These are phyloP conservation scores for Phytophthora tubulina DNA, from an alignment of 352 stramenopile species.

Conservation along the genomic window DNA sequence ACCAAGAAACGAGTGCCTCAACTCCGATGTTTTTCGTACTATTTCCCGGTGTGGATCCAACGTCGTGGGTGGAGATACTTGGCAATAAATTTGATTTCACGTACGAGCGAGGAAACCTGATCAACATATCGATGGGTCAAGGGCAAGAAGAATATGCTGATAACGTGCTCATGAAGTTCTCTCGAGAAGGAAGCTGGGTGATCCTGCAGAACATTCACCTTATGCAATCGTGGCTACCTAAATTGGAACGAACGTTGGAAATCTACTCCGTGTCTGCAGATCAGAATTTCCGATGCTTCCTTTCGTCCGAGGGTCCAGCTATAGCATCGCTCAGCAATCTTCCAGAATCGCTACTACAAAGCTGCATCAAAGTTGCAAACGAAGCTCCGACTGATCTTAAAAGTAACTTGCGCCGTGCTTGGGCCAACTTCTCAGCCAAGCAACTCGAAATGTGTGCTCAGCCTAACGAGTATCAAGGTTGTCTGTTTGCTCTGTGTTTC, in stretches of 20 bases:
- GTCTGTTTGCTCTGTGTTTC: constrained; percentile 95
- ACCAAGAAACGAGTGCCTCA: constrained; percentile 90
- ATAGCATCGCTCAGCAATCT: constrained; percentile 91
- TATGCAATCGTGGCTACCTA: constrained; percentile 92
- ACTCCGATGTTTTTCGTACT: constrained; percentile 95
- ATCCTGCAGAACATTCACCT: constrained; percentile 94
- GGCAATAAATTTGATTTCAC: constrained; percentile 87
- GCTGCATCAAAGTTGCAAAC: constrained; percentile 90
- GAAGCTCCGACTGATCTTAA: constrained; percentile 85
- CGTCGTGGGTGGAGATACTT: constrained; percentile 85
- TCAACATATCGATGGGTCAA: constrained; percentile 92
- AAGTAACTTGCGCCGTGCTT: constrained; percentile 84
- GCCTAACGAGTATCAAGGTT: constrained; percentile 91
- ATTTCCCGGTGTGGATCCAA: constrained; percentile 93
- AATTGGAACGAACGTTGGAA: constrained; percentile 83
- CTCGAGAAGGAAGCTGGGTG: constrained; percentile 86
- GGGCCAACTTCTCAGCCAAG: constrained; percentile 83
- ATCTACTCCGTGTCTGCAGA: constrained; percentile 87
- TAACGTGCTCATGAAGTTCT: constrained; percentile 71
- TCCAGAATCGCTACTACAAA: constrained; percentile 83
- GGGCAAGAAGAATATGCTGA: constrained; percentile 86
- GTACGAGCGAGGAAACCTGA: constrained; percentile 77
- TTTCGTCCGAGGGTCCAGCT: constrained; percentile 93
- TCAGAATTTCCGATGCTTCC: constrained; percentile 94
- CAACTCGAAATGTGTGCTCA: constrained; percentile 76